These are phyloP conservation scores for Zoysia matrella DNA, from an alignment of 202 grass and related monocot genomes.

Conservation along the genomic window DNA sequence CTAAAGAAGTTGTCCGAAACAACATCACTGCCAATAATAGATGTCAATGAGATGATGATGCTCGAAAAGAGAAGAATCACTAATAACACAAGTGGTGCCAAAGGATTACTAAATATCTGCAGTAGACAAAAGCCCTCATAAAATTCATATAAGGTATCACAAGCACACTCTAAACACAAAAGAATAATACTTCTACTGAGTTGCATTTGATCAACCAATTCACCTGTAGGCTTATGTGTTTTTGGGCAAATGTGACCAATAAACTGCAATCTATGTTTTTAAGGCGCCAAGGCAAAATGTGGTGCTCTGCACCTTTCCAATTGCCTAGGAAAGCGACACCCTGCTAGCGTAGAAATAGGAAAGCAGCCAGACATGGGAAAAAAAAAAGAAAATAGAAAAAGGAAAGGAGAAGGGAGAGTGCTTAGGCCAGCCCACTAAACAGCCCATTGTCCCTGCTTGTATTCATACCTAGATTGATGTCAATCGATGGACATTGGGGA, in stretches of 20 bases:
- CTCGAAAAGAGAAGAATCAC: slow-evolving; percentile 80
- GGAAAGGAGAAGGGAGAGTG: no score
- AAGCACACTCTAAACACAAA: not conserved
- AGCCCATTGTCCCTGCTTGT: no score
- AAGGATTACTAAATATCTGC: slow-evolving; percentile 71
- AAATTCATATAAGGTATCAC: not conserved
- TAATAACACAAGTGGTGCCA: slow-evolving; percentile 66
- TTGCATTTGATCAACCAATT: not conserved
- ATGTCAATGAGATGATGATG: slow-evolving; percentile 72
- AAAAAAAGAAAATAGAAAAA: no score
- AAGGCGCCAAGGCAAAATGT: no score
- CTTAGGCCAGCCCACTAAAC: no score
- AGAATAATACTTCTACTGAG: not conserved
- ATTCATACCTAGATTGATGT: no score
- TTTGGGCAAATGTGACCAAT: not conserved
- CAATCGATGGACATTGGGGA: no score
- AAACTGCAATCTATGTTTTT: no score
- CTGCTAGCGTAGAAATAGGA: no score
- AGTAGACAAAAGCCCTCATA: slow-evolving; percentile 15
- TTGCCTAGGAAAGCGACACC: no score
- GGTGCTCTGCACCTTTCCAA: no score
- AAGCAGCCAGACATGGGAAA: no score
- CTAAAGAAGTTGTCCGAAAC: slow-evolving; percentile 66
- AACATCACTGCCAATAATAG: slow-evolving; percentile 50
- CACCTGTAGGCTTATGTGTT: not conserved